phyloP scores from a whole-genome alignment of 2,329 filamentous ascomycete species.

The Sordariomycetes sp. region DNA sequence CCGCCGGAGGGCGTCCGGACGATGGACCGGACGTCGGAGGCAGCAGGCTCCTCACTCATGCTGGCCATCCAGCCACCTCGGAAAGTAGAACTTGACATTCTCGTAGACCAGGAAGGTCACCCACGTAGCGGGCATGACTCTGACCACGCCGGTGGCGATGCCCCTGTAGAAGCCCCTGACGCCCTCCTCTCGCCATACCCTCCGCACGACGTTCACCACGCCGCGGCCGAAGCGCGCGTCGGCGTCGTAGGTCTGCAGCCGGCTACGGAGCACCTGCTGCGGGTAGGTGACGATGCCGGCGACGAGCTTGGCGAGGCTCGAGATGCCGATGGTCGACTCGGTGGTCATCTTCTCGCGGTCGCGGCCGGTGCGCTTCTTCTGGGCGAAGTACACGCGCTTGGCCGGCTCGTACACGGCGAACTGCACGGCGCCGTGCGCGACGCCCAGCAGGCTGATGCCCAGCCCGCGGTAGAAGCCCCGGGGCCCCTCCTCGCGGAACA shows the following conservation, averaged over 20 bases:
- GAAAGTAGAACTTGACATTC: conserved; percentile 70
- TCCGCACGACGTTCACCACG: conserved; percentile 55
- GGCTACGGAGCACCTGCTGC: conserved; percentile 82
- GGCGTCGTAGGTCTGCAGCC: conserved; percentile 83
- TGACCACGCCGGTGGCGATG: conserved; percentile 75
- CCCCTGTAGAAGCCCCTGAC: conserved; percentile 83
- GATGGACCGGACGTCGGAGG: no score
- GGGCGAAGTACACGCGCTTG: conserved; percentile 44
- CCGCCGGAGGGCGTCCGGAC: no score
- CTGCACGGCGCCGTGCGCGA: conserved; percentile 86
- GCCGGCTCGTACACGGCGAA: conserved; percentile 86
- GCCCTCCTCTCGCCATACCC: conserved; percentile 74
- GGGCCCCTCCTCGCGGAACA: conserved; percentile 62
- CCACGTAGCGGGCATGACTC: conserved; percentile 90
- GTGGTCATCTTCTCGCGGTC: conserved; percentile 27
- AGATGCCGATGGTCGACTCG: conserved; percentile 70
- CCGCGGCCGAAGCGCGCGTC: conserved; percentile 63
- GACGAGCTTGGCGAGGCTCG: conserved; percentile 72
- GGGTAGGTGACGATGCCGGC: conserved; percentile 89
- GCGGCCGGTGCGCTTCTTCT: background rate
- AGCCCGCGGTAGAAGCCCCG: conserved; percentile 82
- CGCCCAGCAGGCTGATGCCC: conserved; percentile 71
- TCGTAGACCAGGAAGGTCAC: conserved; percentile 97
- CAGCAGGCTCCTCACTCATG: background rate
- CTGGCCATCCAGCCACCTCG: conserved; percentile 13